Base-by-base conservation (phyloP, 2,329 filamentous ascomycete genomes). In the Beauveria medogensis region DNA sequence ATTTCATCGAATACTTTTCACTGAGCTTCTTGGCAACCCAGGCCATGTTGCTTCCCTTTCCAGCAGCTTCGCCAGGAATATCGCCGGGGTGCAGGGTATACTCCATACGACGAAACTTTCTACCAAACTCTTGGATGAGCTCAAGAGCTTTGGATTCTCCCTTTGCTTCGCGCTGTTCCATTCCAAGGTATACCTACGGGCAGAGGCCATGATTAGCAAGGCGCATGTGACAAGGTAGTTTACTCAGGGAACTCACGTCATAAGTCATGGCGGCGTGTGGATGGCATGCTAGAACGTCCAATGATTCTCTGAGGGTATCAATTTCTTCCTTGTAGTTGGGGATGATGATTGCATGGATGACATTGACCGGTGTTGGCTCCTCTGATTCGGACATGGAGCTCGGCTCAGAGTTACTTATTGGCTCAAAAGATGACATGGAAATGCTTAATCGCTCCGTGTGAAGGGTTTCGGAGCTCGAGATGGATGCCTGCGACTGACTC, bases 291-390 rank as follows among this genome's bases (percentile, higher is more conserved):
- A 90, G 73, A 24, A 90, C 87, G 46, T 86, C 82, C 22, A 91
- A 73, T 0, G 88, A 90, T 69, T 89, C 86, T 64, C 82, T 79
- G 52, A 90, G 75, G 0, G 84, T 88, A 62, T 88, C 84, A 61
- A 85, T 75, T 61, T 90, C 86, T 70, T 91, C 88, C 71, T 88
- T 88, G 75, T 90, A 91, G 68, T 89, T 89, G 20, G 88, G 88
- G 48, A 91, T 78, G 64, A 90, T 77, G 63, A 91, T 88, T 16
- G 83, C 85, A 69, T 89, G 85, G 34, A 88, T 74, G 60, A 88
- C 72, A 26, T 75, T 74, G 46, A 66, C 66, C 8, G 79, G 74
- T n/a, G 73, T 68, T 1, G 74, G 71, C 10, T 72, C 70, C 20
- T 78, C 77, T 50, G 66, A 71, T 53, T 83, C 81, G 50, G 74